phyloP scores from a whole-genome alignment of 441 rosid genomes.

The Jatropha multifida region DNA sequence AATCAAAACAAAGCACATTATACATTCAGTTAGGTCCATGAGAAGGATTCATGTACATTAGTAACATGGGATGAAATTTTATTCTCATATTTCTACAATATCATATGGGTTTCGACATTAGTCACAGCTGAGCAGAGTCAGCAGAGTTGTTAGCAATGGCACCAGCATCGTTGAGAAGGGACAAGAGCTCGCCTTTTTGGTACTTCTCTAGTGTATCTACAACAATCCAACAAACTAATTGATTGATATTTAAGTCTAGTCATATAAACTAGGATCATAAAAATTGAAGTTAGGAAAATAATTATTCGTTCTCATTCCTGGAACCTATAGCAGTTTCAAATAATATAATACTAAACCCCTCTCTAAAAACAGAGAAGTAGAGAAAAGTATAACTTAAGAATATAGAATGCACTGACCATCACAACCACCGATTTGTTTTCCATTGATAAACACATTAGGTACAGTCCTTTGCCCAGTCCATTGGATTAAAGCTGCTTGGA shows the following conservation, averaged over 20 bases:
- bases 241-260: not conserved
- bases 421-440: constrained; percentile 68
- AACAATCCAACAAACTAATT: constrained; percentile 3
- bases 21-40: not conserved
- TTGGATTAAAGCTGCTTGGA: constrained; percentile 52
- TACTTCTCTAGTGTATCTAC: constrained; percentile 56
- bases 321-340: no score
- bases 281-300: not conserved
- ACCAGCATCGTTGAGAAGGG: constrained; percentile 56
- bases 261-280: not conserved
- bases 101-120: not conserved
- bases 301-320: no score
- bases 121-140: constrained; percentile 42
- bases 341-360: no score
- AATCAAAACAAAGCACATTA: not conserved
- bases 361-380: not conserved
- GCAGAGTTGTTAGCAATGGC: constrained; percentile 44
- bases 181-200: constrained; percentile 51
- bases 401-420: constrained; percentile 40
- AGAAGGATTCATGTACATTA: not conserved
- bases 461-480: constrained; percentile 69
- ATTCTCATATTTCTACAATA: not conserved
- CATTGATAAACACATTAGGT: constrained; percentile 71
- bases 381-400: not conserved
- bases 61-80: not conserved